These are phyloP conservation scores for Magnusiomyces tetraspermus DNA, from an alignment of 1,139 yeast genomes.

Conservation along the genomic window DNA sequence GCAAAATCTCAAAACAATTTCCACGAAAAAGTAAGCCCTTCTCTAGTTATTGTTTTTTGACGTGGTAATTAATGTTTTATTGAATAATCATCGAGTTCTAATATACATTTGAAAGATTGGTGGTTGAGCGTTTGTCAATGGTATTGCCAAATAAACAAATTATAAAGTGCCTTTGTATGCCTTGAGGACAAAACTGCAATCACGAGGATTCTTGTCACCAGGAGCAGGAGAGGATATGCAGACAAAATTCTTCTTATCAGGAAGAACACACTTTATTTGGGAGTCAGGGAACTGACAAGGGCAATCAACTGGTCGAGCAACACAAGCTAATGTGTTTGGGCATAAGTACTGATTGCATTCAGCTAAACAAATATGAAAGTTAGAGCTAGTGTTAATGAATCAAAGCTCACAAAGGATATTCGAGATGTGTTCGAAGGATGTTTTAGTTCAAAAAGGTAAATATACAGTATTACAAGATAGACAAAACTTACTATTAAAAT, in stretches of 20 bases:
- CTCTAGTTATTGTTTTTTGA: too few species aligned
- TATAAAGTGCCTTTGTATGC: slow-evolving; percentile 38
- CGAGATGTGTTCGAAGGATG: too few species aligned
- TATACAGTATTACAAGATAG: slow-evolving; percentile 15
- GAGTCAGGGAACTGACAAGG: slow-evolving; percentile 88
- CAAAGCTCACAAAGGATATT: too few species aligned
- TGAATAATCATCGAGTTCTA: too few species aligned
- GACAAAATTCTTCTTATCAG: slow-evolving; percentile 52
- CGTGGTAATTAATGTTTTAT: too few species aligned
- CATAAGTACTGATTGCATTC: slow-evolving; percentile 67
- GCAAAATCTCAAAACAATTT: too few species aligned
- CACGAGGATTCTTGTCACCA: slow-evolving; percentile 27
- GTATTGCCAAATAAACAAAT: too few species aligned
- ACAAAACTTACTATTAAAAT: slow-evolving; percentile 20
- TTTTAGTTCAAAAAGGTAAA: neutral
- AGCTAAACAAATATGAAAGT: slow-evolving; percentile 3
- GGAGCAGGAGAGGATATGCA: slow-evolving; percentile 74
- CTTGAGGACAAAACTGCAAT: slow-evolving; percentile 32
- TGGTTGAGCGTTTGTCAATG: too few species aligned
- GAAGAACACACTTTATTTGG: slow-evolving; percentile 70
- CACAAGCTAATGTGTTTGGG: slow-evolving; percentile 75
- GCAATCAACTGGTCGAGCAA: slow-evolving; percentile 55
- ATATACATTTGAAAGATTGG: too few species aligned
- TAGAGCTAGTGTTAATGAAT: neutral
- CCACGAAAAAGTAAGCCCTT: too few species aligned